Evolutionary conservation across 257 asterid genomes (phyloP), one percentile per base, ranked within the genome.

Genomic region (Jaltomata sinuosa): DNA sequence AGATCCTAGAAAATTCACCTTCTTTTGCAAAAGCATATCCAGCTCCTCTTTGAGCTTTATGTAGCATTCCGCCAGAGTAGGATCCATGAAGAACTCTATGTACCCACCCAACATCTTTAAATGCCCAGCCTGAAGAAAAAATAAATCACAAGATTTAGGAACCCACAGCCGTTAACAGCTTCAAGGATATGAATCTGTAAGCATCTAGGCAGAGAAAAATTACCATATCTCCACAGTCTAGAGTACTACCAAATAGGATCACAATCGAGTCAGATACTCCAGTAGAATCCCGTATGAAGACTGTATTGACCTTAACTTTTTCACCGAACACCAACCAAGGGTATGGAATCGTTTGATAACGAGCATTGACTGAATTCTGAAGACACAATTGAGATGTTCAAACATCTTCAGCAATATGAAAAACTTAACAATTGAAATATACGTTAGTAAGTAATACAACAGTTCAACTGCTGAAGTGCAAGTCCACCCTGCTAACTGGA

Each of bases 281-380:
- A 84, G 99, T 93, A 6, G 98, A 96, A 90, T 96, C 99, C 31
- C 99, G 98, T 89, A 94, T 88, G 88, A 93, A 96, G 77, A 96
- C 98, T 2, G 96, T 89, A 88, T 96, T 96, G 85, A 96, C 98
- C 93, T 96, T 96, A 89, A 96, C 97, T 90, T 96, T 96, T 89
- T 96, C 98, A 78, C 96, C 94, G 87, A 96, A 96, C 72, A 96
- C 99, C 93, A 96, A 88, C 99, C 99, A 96, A 3, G 99, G 99
- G 89, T 91, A 93, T 32, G 92, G 93, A 86, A 96, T 96, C 12
- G 96, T 94, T 88, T 96, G 98, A 90, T 96, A 94, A 50, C 98
- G 98, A 53, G 98, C 97, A 91, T 96, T 96, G 85, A 96, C 99
- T 53, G 99, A 96, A 86, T 94, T 96, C 99, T 96, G 97, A 69